Conservation (phyloP, 441 rosid genomes). For the Gossypium lobatum region DNA sequence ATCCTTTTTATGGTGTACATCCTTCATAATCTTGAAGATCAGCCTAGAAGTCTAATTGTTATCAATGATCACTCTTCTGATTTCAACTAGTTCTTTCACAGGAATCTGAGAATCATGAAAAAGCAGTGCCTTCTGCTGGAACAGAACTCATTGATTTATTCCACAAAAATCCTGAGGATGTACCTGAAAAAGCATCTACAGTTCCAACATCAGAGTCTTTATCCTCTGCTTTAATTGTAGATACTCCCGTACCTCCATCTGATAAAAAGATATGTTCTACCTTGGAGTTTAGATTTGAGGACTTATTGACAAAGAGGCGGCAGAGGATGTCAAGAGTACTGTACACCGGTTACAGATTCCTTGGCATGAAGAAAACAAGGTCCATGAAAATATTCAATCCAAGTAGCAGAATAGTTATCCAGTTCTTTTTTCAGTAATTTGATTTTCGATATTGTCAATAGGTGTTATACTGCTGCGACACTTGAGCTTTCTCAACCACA, state of each 20-base stretch:
- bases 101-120: slow-evolving; percentile 29
- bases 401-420: slow-evolving; percentile 10
- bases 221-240: slow-evolving; percentile 33
- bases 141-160: slow-evolving; percentile 28
- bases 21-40: neutral
- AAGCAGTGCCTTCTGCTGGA: slow-evolving; percentile 25
- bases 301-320: slow-evolving; percentile 53
- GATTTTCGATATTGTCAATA: slow-evolving; percentile 27
- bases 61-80: slow-evolving; percentile 10
- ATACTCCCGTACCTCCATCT: slow-evolving; percentile 41
- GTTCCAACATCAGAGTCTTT: slow-evolving; percentile 36
- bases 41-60: neutral
- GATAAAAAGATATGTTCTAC: slow-evolving; percentile 49
- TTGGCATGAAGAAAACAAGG: slow-evolving; percentile 39
- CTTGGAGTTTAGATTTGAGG: slow-evolving; percentile 65
- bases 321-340: slow-evolving; percentile 50
- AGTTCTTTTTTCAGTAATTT: slow-evolving; percentile 3
- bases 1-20: neutral
- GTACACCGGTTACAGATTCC: slow-evolving; percentile 29
- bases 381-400: slow-evolving; percentile 19
- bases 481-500: slow-evolving; percentile 76
- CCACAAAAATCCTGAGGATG: slow-evolving; percentile 22
- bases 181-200: slow-evolving; percentile 26
- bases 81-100: slow-evolving; percentile 19
- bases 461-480: slow-evolving; percentile 82